Percentiles rank a stretch among this genome's conserved stretches.
These are phyloP conservation scores for Penicillium vulpinum DNA, from an alignment of 2,329 filamentous ascomycete genomes.

Conservation along the genomic window DNA sequence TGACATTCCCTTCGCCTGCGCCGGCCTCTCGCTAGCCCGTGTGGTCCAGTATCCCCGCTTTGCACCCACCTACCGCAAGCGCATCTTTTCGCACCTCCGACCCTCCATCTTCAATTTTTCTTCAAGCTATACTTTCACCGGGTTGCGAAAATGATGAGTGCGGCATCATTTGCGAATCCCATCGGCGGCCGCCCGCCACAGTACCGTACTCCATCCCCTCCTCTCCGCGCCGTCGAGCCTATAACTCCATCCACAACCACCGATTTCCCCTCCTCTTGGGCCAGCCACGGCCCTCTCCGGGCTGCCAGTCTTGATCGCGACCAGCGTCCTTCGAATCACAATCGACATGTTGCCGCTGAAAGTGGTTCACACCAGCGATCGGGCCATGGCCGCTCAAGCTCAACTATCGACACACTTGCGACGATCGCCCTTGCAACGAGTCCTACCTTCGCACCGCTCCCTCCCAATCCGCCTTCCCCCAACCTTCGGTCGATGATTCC, in stretches of 20 bases:
- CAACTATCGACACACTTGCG: conserved; percentile 52
- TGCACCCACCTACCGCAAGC: conserved; percentile 40
- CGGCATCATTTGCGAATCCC: conserved; percentile 41
- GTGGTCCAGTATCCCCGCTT: conserved; percentile 46
- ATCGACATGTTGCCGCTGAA: conserved; percentile 23
- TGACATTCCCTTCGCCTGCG: conserved; percentile 41
- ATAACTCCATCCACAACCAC: conserved; percentile 41
- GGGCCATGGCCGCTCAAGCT: conserved; percentile 47
- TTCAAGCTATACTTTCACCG: conserved; percentile 5
- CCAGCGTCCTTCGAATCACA: conserved; percentile 22
- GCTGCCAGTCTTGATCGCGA: conserved; percentile 28
- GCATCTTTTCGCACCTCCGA: conserved; percentile 28
- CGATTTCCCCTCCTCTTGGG: conserved; percentile 33
- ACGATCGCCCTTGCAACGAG: conserved; percentile 53
- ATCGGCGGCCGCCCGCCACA: conserved; percentile 40
- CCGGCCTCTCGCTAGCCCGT: conserved; percentile 43
- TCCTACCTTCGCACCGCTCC: conserved; percentile 43
- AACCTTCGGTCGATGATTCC: conserved; percentile 25
- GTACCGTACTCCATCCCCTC: conserved; percentile 50
- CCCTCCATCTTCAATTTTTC: conserved; percentile 14
- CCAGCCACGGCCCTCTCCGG: conserved; percentile 29
- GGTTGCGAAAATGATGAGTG: conserved; percentile 38
- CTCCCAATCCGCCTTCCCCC: conserved; percentile 34
- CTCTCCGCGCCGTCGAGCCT: conserved; percentile 48
- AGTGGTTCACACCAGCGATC: conserved; percentile 30